Conservation (phyloP, 331 rosid species). For the Malus hybrid region DNA sequence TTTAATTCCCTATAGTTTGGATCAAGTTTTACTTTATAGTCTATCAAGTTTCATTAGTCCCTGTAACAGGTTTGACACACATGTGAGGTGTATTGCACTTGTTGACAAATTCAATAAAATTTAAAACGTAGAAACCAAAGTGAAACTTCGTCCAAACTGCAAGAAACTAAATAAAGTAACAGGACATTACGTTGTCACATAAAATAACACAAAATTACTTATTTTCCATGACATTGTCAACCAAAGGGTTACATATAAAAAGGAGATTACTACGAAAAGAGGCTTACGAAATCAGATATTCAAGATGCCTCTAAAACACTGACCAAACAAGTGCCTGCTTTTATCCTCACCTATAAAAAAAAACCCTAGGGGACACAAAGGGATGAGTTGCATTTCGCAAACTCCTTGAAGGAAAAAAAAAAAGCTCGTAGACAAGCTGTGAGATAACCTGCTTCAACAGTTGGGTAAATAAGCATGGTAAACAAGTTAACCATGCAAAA, state of each 20-base stretch:
- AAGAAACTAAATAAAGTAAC: neutral
- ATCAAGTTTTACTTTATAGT: too few species aligned
- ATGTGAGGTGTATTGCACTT: neutral
- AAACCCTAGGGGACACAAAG: constrained; percentile 22
- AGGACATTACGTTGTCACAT: neutral
- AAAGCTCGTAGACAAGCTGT: neutral
- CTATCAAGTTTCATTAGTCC: too few species aligned
- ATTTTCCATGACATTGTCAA: constrained; percentile 16
- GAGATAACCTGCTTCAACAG: constrained; percentile 32
- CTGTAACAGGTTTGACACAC: neutral
- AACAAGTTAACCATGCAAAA: constrained; percentile 45
- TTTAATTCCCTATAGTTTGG: neutral
- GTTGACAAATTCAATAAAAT: too few species aligned
- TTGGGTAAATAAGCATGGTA: constrained; percentile 39
- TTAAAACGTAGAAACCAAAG: neutral
- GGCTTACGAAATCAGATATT: constrained; percentile 6
- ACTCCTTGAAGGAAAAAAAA: constrained; percentile 15
- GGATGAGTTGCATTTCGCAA: constrained; percentile 22
- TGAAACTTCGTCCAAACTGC: neutral
- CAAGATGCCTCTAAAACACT: constrained; percentile 12
- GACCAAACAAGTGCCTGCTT: constrained; percentile 31
- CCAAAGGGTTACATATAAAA: constrained; percentile 22
- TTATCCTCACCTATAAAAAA: constrained; percentile 23
- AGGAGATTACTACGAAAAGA: constrained; percentile 15
- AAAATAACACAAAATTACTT: neutral